phyloP scores from a whole-genome alignment of 1,284 basidiomycete species.

The Malassezia arunalokei region DNA sequence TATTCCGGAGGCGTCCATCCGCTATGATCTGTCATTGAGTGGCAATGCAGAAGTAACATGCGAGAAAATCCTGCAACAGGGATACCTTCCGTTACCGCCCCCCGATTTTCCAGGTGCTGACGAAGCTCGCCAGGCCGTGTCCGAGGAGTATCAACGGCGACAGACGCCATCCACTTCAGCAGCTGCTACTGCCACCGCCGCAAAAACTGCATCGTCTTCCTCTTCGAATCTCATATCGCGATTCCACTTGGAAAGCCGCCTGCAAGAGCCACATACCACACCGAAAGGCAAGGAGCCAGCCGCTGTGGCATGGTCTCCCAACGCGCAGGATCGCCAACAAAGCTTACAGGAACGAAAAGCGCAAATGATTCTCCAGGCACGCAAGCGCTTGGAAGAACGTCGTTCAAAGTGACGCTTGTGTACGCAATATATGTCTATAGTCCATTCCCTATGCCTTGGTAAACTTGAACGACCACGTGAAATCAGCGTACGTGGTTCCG shows the following conservation, averaged over 20 bases:
- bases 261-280: background rate
- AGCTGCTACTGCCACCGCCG: background rate
- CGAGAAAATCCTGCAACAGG: constrained; percentile 34
- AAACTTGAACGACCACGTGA: constrained; percentile 49
- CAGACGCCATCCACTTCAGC: background rate
- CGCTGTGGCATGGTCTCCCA: background rate
- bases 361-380: constrained; percentile 13
- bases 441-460: background rate
- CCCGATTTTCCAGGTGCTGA: background rate
- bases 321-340: constrained; percentile 6
- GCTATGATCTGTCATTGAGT: constrained; percentile 30
- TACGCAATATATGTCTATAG: background rate
- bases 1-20: constrained; percentile 32
- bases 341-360: constrained; percentile 14
- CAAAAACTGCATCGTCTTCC: background rate
- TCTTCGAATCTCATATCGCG: constrained; percentile 5
- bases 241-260: constrained; percentile 3
- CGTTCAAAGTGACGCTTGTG: background rate
- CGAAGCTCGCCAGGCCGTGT: background rate
- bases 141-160: background rate
- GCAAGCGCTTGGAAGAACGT: constrained; percentile 12
- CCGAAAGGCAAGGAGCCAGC: background rate
- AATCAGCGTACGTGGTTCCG: constrained; percentile 53
- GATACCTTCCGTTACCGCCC: constrained; percentile 22
- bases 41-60: constrained; percentile 35